Base-by-base conservation (phyloP, 2,329 filamentous ascomycete species). In the Pseudocercospora eumusae region DNA sequence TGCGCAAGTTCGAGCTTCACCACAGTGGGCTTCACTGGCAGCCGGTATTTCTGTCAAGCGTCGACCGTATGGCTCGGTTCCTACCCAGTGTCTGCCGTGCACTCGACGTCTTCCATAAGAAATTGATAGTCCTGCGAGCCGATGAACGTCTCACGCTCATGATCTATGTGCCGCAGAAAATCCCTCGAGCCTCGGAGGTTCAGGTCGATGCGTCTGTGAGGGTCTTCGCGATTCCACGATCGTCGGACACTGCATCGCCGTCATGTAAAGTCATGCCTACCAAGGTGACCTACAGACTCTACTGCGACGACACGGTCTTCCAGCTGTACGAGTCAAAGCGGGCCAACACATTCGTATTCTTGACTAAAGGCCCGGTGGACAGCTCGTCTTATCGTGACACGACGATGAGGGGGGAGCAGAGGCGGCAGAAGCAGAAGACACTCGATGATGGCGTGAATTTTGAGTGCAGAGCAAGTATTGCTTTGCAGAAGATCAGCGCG, bases 401-500 rank as follows among this genome's bases (percentile, higher is more conserved):
- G 21, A 42, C 8, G 13, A 53, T 20, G 28, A 52, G 27, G 36
- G 33, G 27, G 18, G 57, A 59, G 18, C 33, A 31, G 36, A 45
- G 57, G 23, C 31, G 20, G 31, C 31, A 52, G 45, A 50, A 33
- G 20, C 44, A 52, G 20, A 20, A 59, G 27, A 59, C 57, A 4
- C 23, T 59, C 28, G 45, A 42, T 6, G 25, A 27, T 18, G 47
- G 57, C 20, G 18, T 52, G 2, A 59, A 59, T 8, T 31, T 18
- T 31, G 57, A 59, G 21, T 59, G 25, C 18, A 50, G 57, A 59
- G 57, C 57, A 42, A 59, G 57, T n/a, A 25, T 59, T 8, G 57
- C 57, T 6, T 27, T 53, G 21, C 18, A 53, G 6, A 59, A 53
- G 31, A 59, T 59, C 57, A 59, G 47, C 23, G 57, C 23, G 3